Evolutionary conservation across 2,329 filamentous ascomycete species (phyloP), one percentile per base, ranked within the genome.

Genomic region (Colletotrichum graminicola): DNA sequence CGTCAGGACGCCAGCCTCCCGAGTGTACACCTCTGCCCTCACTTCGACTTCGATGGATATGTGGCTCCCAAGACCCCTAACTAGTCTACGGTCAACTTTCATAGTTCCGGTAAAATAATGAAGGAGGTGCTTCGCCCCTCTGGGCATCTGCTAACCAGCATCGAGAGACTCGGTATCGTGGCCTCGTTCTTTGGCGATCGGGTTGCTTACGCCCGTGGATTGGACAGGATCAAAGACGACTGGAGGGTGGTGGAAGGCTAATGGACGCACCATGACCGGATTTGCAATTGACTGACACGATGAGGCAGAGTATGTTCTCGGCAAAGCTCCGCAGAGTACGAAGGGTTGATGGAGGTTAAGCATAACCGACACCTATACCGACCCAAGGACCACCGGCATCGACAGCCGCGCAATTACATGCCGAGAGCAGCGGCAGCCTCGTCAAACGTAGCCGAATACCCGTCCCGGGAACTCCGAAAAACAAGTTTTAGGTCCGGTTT

Each of bases 361-460:
- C 49, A 67, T 23, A 23, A 23, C 21, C 21, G 43, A 41, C 26
- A 29, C 41, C 18, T 34, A 14, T 59, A 5, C 26, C 34, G 32
- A 26, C n/a, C 18, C 32, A 29, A 55, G 18, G 11, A 36, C 57
- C 59, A 29, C 29, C 67, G 36, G 23, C n/a, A 29, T 36, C 34
- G 4, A 36, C 36, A 7, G 43, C 45, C 47, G 29, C 18, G 36
- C 47, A 36, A 34, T 51, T 52, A 11, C 12, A 23, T 29, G 23
- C 16, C 41, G 14, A 16, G 41, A 16, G 34, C 14, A 29, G 41
- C 10, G 41, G 21, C 39, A 55, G 56, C 26, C 47, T 23, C 23
- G 32, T 59, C 54, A 32, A 41, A n/a, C 29, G 43, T 21, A 26
- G 47, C 43, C 63, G 67, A 41, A 61, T n/a, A 36, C 47, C 49